These are phyloP conservation scores for Alternaria sp. DNA, from an alignment of 2,329 filamentous ascomycete genomes.

Conservation along the genomic window DNA sequence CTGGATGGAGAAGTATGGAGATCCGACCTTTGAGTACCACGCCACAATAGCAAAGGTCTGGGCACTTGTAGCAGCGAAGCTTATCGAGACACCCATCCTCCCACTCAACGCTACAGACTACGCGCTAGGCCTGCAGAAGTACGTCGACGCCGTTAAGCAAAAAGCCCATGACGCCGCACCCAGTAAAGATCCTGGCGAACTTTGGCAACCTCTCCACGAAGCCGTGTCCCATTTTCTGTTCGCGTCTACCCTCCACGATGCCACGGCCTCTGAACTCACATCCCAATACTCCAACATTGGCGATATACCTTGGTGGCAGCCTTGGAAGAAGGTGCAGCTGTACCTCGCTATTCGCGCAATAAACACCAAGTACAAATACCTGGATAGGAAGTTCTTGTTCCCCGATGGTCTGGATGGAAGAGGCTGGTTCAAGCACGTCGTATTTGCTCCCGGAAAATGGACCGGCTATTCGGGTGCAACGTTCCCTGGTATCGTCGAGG, in stretches of 20 bases:
- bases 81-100: conserved; percentile 59
- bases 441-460: conserved; percentile 91
- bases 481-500: conserved; percentile 71
- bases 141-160: conserved; percentile 54
- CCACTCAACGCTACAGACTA: conserved; percentile 60
- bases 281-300: conserved; percentile 57
- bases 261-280: conserved; percentile 57
- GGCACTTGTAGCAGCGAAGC: conserved; percentile 56
- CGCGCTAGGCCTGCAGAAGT: conserved; percentile 52
- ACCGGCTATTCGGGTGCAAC: conserved; percentile 84
- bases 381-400: conserved; percentile 84
- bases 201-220: conserved; percentile 59
- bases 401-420: conserved; percentile 78
- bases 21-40: conserved; percentile 68
- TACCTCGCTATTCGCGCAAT: conserved; percentile 69
- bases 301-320: conserved; percentile 79
- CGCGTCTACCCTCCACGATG: conserved; percentile 62
- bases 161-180: conserved; percentile 35
- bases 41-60: conserved; percentile 58
- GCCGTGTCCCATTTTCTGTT: conserved; percentile 60
- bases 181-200: conserved; percentile 36
- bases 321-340: conserved; percentile 71
- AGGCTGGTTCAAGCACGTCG: conserved; percentile 92
- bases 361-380: conserved; percentile 82
- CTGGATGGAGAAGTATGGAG: conserved; percentile 84